Percentiles rank a stretch among this genome's conserved stretches.
Evolutionary conservation across 768 basidiomycete genomes (phyloP).

Genomic region (Lentinula edodes): DNA sequence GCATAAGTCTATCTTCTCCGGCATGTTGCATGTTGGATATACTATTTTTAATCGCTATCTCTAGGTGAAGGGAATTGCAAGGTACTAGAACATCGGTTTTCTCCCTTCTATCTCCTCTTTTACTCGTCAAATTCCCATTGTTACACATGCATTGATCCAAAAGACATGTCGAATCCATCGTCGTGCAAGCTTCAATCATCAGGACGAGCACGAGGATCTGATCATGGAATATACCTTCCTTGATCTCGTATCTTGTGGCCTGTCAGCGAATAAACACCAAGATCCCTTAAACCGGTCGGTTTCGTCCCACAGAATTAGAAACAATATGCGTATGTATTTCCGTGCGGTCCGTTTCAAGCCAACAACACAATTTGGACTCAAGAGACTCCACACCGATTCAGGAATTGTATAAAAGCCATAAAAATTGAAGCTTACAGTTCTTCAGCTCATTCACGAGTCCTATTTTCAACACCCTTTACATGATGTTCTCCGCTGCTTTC

Average conservation of each 20-base stretch:
- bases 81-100: not conserved
- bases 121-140: not conserved
- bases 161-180: too few relatives aligned
- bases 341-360: not conserved
- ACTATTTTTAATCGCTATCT: not conserved
- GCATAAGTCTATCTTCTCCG: not conserved
- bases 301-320: not conserved
- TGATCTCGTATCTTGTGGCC: not conserved
- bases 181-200: not conserved
- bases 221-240: not conserved
- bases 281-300: not conserved
- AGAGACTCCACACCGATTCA: not conserved
- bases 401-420: not conserved
- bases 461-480: not conserved
- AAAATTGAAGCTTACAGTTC: not conserved
- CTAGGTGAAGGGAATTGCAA: not conserved
- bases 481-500: constrained; percentile 4
- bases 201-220: not conserved
- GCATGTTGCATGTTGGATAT: not conserved
- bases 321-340: not conserved
- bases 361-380: not conserved
- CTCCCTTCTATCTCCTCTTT: not conserved
- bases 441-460: not conserved
- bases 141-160: not conserved
- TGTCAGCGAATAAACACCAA: not conserved